These are phyloP conservation scores for Zygosaccharomyces bailii DNA, from an alignment of 805 yeast species.

Conservation along the genomic window DNA sequence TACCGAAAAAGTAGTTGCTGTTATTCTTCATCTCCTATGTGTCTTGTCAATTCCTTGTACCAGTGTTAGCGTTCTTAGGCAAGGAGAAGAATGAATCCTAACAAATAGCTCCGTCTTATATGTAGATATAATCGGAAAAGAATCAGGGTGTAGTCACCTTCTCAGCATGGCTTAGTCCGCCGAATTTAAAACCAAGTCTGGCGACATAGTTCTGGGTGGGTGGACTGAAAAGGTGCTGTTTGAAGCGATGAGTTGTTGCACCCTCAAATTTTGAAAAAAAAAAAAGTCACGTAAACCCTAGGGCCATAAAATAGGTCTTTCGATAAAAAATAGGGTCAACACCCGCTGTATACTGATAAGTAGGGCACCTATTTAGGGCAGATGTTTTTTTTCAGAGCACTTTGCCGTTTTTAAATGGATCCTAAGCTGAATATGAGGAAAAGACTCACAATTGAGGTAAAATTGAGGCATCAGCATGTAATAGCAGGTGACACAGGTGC, in stretches of 20 bases:
- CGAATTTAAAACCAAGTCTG: background rate
- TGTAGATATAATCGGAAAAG: background rate
- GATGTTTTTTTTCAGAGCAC: no score
- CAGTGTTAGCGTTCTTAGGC: background rate
- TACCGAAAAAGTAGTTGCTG: background rate
- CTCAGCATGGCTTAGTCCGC: slow-evolving; percentile 5
- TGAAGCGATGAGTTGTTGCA: background rate
- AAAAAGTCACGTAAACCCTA: background rate
- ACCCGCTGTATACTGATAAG: no score
- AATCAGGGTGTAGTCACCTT: slow-evolving; percentile 8
- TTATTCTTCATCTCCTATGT: background rate
- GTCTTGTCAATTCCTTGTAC: background rate
- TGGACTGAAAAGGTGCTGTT: background rate
- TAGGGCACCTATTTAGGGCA: no score
- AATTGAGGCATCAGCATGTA: no score
- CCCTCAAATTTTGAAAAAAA: background rate
- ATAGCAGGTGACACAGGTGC: no score
- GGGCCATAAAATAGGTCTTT: no score
- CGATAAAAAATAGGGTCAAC: no score
- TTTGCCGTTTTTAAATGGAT: no score
- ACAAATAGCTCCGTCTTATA: slow-evolving; percentile 6
- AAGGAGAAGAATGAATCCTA: background rate
- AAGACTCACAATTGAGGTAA: no score
- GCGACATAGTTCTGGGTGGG: background rate
- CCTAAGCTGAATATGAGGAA: no score